Evolutionary conservation across 805 yeast species (phyloP), one percentile per base, ranked within the genome.

Genomic region (Saturnispora mendoncae): DNA sequence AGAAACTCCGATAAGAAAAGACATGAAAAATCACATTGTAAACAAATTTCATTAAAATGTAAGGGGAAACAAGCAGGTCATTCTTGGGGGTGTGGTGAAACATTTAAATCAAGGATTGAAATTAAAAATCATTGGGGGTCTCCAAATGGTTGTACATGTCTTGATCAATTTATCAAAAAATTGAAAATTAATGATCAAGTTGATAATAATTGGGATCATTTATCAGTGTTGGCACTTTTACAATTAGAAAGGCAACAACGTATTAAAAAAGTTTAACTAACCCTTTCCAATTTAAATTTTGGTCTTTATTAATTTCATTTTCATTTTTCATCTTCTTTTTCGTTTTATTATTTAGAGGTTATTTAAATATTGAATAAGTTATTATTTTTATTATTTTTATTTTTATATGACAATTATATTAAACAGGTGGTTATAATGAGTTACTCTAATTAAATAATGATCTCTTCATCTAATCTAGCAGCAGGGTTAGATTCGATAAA

Each of bases 401-500:
- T 28, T 18, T 26, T 18, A 18, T 13, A 13, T 32, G n/a, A 32
- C 17, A 15, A 13, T 32, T 13, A 12, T 9, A 32, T 8, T 33
- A 33, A 12, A n/a, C n/a, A n/a, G n/a, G n/a, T n/a, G n/a, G n/a
- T n/a, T n/a, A n/a, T n/a, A n/a, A n/a, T n/a, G n/a, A n/a, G n/a
- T n/a, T n/a, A 19, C 23, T n/a, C 15, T 15, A 25, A n/a, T 45
- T 46, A 67, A 32, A 63, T 13, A 6, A 9, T 66, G 44, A 76
- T 65, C 44, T 77, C 80, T 66, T 81, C 86, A 53, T 94, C 99
- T 56, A 92, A 72, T 68, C 98, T 82, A 43, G 97, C 97, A 47
- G 98, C 98, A 35, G 98, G 95, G 61, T 92, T 94, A 45, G 78
- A 78, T 68, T 92, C 97, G 53, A 92, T 84, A 65, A 92, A 90